Percentiles rank a stretch among this genome's conserved stretches.
These are phyloP conservation scores for Backusella psychrophila DNA, from an alignment of 192 early-diverging fungal species.

Conservation along the genomic window DNA sequence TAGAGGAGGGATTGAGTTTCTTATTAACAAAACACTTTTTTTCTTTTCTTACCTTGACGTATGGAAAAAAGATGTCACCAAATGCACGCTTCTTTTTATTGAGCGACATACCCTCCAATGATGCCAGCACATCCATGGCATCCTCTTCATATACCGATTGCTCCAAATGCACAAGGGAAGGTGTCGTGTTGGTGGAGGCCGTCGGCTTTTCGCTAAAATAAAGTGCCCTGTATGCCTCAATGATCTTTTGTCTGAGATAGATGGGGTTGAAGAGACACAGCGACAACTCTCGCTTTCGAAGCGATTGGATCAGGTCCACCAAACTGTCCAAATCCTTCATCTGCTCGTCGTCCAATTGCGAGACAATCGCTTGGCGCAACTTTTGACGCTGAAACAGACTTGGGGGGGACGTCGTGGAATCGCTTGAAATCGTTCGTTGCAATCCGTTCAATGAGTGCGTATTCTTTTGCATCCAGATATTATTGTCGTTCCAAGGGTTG, in stretches of 20 bases:
- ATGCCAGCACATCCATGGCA: conserved; percentile 2
- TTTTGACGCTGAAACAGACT: conserved; percentile 9
- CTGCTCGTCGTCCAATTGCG: conserved; percentile 6
- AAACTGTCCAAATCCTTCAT: conserved; percentile 17
- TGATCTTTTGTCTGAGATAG: conserved; percentile 20
- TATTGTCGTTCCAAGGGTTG: conserved; percentile 9
- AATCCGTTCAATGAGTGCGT: not conserved
- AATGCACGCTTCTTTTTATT: conserved; percentile 34
- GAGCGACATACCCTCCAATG: conserved; percentile 12
- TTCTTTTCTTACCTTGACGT: conserved; percentile 31
- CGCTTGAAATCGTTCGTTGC: conserved; percentile 2
- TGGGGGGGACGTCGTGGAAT: not conserved
- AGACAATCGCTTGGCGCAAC: conserved; percentile 23
- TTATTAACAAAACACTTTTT: too few relatives aligned
- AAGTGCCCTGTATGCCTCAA: conserved; percentile 25
- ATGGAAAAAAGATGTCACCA: conserved; percentile 35
- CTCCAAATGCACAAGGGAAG: not conserved
- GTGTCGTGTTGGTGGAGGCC: not conserved
- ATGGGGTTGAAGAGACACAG: conserved; percentile 29
- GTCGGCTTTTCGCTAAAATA: not conserved
- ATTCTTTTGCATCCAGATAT: conserved; percentile 9
- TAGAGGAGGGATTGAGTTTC: too few relatives aligned
- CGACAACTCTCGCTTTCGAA: conserved; percentile 18
- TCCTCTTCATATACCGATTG: not conserved
- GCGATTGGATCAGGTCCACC: conserved; percentile 29